These are phyloP conservation scores for Neurospora terricola DNA, from an alignment of 495 filamentous ascomycete genomes.

Conservation along the genomic window DNA sequence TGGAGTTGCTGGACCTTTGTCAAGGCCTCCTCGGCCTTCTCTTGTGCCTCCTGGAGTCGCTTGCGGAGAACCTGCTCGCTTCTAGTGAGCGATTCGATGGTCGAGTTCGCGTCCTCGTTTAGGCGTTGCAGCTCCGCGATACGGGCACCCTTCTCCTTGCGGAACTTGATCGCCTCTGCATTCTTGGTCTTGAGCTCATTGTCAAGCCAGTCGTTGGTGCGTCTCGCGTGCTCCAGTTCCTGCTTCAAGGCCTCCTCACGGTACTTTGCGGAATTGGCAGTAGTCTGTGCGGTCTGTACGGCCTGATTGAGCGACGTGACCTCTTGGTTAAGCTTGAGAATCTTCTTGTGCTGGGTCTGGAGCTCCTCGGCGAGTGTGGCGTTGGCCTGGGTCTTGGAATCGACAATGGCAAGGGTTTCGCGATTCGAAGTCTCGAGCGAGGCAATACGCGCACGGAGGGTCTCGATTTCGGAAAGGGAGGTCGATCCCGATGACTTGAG, in stretches of 20 bases:
- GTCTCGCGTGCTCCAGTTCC: constrained; percentile 75
- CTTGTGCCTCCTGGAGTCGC: constrained; percentile 71
- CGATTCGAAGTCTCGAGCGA: constrained; percentile 86
- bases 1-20: constrained; percentile 72
- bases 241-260: constrained; percentile 80
- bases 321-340: constrained; percentile 69
- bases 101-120: constrained; percentile 72
- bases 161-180: constrained; percentile 75
- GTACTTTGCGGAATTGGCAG: constrained; percentile 68
- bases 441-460: constrained; percentile 66
- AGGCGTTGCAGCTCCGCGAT: constrained; percentile 79
- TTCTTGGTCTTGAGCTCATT: constrained; percentile 81
- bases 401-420: constrained; percentile 76
- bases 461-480: constrained; percentile 66
- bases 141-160: constrained; percentile 85
- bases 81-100: constrained; percentile 62
- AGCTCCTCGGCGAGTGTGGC: constrained; percentile 80
- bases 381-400: constrained; percentile 80
- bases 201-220: constrained; percentile 87
- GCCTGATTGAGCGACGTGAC: constrained; percentile 69
- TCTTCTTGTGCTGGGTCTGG: constrained; percentile 77
- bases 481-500: constrained; percentile 67
- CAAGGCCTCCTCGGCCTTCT: constrained; percentile 76
- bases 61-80: constrained; percentile 72
- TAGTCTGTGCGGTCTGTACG: constrained; percentile 67